Base-by-base conservation (phyloP, 495 filamentous ascomycete species). In the Rostrohypoxylon terebratum region DNA sequence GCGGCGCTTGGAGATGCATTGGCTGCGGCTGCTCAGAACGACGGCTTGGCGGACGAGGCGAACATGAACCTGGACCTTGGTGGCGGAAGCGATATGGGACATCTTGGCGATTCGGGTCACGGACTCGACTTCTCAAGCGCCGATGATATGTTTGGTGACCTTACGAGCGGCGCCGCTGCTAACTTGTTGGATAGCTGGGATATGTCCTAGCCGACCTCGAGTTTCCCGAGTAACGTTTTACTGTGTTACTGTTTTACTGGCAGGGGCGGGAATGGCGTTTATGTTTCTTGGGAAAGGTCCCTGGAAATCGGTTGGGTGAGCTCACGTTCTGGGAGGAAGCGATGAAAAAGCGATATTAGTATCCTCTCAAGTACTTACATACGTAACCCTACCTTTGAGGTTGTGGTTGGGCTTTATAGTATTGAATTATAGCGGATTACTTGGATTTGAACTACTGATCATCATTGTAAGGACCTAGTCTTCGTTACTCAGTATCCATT, bases 1-100 rank as follows among this genome's bases (percentile, higher is more conserved):
- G 74, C 63, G 1, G 77, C 71, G n/a, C 67, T 81, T 1, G 77
- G 69, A 11, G 74, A 82, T 18, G 79, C 78, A 8, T 72, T 82
- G 21, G 78, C 77, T 13, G 78, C 77, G 5, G 79, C 73, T 3
- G 79, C 79, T 14, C 71, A 76, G 28, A 74, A 55, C 21, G 77
- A 78, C 9, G 72, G 69, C 9, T 33, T 76, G 16, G 58, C 63
- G 21, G 48, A 74, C 10, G 75, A 71, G 14, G 69, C 63, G 21
- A 75, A 55, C 42, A 72, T 78, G 59, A 70, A 42, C 45, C 21
- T 78, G 10, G 71, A 75, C 23, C 71, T 77, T 7, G 66, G 73
- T 5, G 64, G 69, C 4, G 72, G 75, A 0, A 63, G 62, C 16
- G 75, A 75, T n/a, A 73, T 78, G 64, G 53, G 66, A 18, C 71